Conservation (phyloP, 2,329 filamentous ascomycete species). For the Curvularia verruculosa region DNA sequence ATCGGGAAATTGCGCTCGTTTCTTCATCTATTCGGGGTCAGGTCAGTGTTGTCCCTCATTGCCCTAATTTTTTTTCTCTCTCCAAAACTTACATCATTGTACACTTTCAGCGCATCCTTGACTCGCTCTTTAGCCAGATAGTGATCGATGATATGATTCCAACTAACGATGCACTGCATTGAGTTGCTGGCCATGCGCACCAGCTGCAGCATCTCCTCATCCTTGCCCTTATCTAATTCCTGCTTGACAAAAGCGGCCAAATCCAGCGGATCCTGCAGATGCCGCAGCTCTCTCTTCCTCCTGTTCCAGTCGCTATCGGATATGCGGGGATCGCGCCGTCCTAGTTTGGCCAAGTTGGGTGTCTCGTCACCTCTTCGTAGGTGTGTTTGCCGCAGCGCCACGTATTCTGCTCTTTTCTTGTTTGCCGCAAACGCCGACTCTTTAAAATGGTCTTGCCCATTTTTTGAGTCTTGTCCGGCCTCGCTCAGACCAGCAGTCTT, state of each 20-base stretch:
- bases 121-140: slow-evolving; percentile 67
- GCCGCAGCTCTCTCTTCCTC: slow-evolving; percentile 64
- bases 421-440: slow-evolving; percentile 33
- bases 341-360: slow-evolving; percentile 31
- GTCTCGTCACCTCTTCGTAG: slow-evolving; percentile 11
- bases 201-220: slow-evolving; percentile 71
- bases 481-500: slow-evolving; percentile 11
- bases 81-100: slow-evolving; percentile 72
- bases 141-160: slow-evolving; percentile 85
- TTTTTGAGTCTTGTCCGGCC: slow-evolving; percentile 17
- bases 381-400: slow-evolving; percentile 23
- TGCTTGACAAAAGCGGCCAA: slow-evolving; percentile 71
- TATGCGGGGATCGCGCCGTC: slow-evolving; percentile 34
- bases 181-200: slow-evolving; percentile 71
- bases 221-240: slow-evolving; percentile 64
- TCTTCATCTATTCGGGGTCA: slow-evolving; percentile 76
- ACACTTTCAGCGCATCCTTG: slow-evolving; percentile 75
- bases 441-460: slow-evolving; percentile 34
- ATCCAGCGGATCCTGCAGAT: slow-evolving; percentile 72
- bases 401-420: slow-evolving; percentile 31
- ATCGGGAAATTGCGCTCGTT: slow-evolving; percentile 80
- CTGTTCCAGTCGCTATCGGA: slow-evolving; percentile 38
- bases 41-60: slow-evolving; percentile 17
- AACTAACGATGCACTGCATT: slow-evolving; percentile 73
- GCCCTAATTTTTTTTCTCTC: background rate